Evolutionary conservation across 2,329 filamentous ascomycete genomes (phyloP).

Genomic region (Dothideomycetidae sp.): DNA sequence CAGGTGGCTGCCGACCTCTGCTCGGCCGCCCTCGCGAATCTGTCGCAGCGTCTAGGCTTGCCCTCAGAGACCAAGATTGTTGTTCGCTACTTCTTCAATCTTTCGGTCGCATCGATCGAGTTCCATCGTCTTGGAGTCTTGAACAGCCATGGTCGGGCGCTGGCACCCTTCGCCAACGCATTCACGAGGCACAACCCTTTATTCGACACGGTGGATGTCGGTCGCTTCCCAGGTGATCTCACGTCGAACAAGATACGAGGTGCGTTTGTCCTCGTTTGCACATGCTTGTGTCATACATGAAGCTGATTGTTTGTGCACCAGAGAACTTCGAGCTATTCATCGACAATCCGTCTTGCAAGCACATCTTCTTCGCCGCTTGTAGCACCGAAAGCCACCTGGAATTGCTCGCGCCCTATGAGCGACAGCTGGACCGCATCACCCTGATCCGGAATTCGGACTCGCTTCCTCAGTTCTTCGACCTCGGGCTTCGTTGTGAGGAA

Average conservation of each 20-base stretch:
- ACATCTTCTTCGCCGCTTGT: constrained; percentile 50
- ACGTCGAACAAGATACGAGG: too few relatives aligned
- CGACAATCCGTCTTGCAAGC: constrained; percentile 46
- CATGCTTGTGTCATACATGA: too few relatives aligned
- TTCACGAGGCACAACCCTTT: constrained; percentile 33
- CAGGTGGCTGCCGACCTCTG: constrained; percentile 40
- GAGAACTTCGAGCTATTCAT: constrained; percentile 33
- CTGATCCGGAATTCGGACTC: constrained; percentile 39
- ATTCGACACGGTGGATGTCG: constrained; percentile 8
- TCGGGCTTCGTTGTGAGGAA: constrained; percentile 38
- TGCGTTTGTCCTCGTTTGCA: too few relatives aligned
- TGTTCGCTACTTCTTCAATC: constrained; percentile 34
- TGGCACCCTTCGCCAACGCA: constrained; percentile 41
- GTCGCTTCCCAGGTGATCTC: constrained; percentile 4
- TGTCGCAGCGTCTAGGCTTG: constrained; percentile 29
- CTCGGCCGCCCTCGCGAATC: constrained; percentile 36
- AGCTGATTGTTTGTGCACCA: too few relatives aligned
- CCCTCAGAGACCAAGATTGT: constrained; percentile 16
- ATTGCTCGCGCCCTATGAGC: constrained; percentile 36
- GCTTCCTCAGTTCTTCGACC: constrained; percentile 38
- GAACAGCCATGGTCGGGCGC: constrained; percentile 41
- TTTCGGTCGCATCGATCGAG: constrained; percentile 31
- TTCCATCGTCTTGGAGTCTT: constrained; percentile 36
- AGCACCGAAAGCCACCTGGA: constrained; percentile 38
- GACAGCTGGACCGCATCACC: constrained; percentile 36